Base-by-base conservation (phyloP, 2,329 filamentous ascomycete species). In the Trichoderma sp. region DNA sequence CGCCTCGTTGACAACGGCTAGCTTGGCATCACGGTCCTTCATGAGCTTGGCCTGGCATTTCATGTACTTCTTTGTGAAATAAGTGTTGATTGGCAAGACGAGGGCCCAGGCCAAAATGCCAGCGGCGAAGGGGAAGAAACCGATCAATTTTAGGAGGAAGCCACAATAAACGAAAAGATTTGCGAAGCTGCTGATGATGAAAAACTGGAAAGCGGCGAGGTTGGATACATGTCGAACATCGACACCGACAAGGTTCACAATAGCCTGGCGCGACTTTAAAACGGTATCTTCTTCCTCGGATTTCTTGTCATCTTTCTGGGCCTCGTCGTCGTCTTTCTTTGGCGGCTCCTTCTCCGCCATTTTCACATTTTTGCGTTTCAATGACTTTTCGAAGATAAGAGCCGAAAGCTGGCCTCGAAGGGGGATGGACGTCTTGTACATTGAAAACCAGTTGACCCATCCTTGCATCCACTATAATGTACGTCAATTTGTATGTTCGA, bases 231-330 rank as follows among this genome's bases (percentile, higher is more conserved):
- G 88, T 73, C 89, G 88, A 8, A 88, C 84, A 79, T 95, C 93
- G 12, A 95, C 90, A n/a, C 91, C 92, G 59, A 95, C 90, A 43
- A 94, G 84, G 78, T 95, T 95, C 70, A 95, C 90, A 4, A 91
- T 92, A 70, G 88, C 90, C 80, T 95, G 93, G 73, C 87, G 85
- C 30, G 88, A 87, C 68, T 83, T 80, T 23, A 76, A 71, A 3
- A 77, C 73, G 80, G 91, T 87, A 81, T 86, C 76, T 75, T 86
- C 76, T 75, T 84, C 74, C 9, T 88, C 85, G n/a, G 86, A 83
- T 34, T 87, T 85, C 4, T 84, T 83, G 2, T 83, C 82, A 0
- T 83, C 82, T 8, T 82, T 79, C 12, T 81, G 79, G 12, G 63
- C 71, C 3, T 79, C 70, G 11, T 79, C 78, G 47, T 75, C 64